A percentile compares a stretch with the other conserved stretches of the same genome.
phyloP scores from a whole-genome alignment of 1,284 basidiomycete species.

The Neolentinus lepideus region DNA sequence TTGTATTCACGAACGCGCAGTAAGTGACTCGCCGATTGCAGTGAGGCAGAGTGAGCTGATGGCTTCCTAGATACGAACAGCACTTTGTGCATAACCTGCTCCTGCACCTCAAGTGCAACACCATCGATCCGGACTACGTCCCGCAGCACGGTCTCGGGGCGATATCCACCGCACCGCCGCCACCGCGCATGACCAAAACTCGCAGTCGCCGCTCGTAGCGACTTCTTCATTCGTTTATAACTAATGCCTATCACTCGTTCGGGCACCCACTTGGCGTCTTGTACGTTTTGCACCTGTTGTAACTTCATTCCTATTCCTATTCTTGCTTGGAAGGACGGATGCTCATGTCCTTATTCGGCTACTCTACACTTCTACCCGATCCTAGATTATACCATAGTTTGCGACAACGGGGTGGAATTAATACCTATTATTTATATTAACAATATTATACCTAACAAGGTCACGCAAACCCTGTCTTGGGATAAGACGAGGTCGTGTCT shows the following conservation, averaged over 20 bases:
- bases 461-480: too few species aligned
- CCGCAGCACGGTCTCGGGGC: constrained; percentile 75
- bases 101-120: constrained; percentile 67
- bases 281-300: not conserved
- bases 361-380: too few species aligned
- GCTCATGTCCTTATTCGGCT: too few species aligned
- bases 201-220: constrained; percentile 30
- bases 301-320: not conserved
- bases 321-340: too few species aligned
- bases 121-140: constrained; percentile 67
- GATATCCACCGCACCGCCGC: constrained; percentile 28
- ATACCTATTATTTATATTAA: too few species aligned
- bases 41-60: constrained; percentile 8
- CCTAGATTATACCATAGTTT: too few species aligned
- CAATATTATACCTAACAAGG: too few species aligned
- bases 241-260: not conserved
- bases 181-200: constrained; percentile 37
- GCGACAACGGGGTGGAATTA: too few species aligned
- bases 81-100: constrained; percentile 81
- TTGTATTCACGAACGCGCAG: constrained; percentile 87
- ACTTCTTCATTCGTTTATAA: not conserved
- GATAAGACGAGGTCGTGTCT: too few species aligned
- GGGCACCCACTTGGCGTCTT: not conserved
- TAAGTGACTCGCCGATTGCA: constrained; percentile 31
- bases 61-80: constrained; percentile 66